A percentile compares a stretch with the other conserved stretches of the same genome.
phyloP scores from a whole-genome alignment of 805 yeast species.

The Saturnispora kantuleensis region DNA sequence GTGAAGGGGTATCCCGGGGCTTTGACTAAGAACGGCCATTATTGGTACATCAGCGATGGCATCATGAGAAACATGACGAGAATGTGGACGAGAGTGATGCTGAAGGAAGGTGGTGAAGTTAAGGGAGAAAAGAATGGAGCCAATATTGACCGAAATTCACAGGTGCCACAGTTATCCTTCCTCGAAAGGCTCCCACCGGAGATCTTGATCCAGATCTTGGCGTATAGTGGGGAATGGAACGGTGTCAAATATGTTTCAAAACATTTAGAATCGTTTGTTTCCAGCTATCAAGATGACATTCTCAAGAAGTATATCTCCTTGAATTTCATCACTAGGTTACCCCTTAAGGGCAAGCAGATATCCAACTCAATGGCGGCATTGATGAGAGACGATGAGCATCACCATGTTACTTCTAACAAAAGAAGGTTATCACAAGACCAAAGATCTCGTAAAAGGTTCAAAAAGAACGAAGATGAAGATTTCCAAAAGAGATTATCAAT shows the following conservation, averaged over 20 bases:
- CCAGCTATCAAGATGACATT: conserved; percentile 6
- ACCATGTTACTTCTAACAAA: conserved; percentile 9
- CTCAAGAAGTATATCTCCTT: conserved; percentile 4
- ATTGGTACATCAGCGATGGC: conserved; percentile 2
- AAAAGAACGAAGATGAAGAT: neutral
- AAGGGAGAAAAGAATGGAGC: too few species aligned
- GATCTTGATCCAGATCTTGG: conserved; percentile 10
- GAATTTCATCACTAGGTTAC: conserved; percentile 3
- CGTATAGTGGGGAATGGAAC: conserved; percentile 9
- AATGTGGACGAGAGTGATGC: conserved; percentile 3
- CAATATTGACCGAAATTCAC: too few species aligned
- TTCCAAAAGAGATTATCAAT: conserved; percentile 1
- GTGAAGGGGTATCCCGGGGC: neutral
- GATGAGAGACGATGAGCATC: conserved; percentile 9
- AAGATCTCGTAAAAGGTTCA: neutral
- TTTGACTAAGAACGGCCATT: conserved; percentile 1
- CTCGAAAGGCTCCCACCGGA: conserved; percentile 11
- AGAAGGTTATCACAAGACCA: conserved; percentile 4
- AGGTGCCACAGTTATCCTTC: neutral
- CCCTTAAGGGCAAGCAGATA: neutral
- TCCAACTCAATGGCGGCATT: neutral
- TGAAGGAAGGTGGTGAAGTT: neutral
- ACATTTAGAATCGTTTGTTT: conserved; percentile 10
- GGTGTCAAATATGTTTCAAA: conserved; percentile 4
- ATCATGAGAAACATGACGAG: neutral